phyloP scores from a whole-genome alignment of 352 stramenopile species.

The Nothophytophthora sp. region DNA sequence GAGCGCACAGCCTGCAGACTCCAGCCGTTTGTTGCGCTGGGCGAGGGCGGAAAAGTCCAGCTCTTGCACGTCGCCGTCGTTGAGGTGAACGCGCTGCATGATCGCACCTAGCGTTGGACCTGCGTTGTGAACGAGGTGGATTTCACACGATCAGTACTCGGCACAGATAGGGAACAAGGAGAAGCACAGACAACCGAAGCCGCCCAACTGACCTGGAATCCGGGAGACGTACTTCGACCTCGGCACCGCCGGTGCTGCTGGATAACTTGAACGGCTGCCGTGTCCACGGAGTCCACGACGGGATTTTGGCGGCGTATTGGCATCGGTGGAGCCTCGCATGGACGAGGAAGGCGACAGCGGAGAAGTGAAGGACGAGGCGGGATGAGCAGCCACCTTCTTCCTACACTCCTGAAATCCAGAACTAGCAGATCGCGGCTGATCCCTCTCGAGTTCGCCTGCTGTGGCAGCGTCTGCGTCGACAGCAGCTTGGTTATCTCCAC shows the following conservation, averaged over 20 bases:
- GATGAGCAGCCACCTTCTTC: no score
- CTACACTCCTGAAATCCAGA: no score
- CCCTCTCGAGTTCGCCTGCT: no score
- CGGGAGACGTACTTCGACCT: conserved; percentile 5
- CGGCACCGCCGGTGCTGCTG: conserved; percentile 4
- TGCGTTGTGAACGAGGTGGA: conserved; percentile 1
- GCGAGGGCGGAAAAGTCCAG: conserved; percentile 72
- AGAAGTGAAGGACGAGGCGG: background rate
- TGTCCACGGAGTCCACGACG: background rate
- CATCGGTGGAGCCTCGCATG: background rate
- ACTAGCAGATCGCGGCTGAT: no score
- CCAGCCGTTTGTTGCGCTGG: conserved; percentile 55
- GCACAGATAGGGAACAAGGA: background rate
- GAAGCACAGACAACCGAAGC: background rate
- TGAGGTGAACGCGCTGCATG: conserved; percentile 54
- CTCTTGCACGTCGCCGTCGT: conserved; percentile 64
- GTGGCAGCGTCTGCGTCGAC: no score
- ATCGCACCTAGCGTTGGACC: conserved; percentile 58
- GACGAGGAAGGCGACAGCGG: background rate
- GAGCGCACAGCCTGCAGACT: conserved; percentile 49
- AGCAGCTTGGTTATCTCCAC: no score
- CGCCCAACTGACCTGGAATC: conserved; percentile 16
- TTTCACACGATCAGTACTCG: background rate
- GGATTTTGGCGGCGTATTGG: conserved; percentile 9
- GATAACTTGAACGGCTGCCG: background rate